A percentile compares a stretch with the other conserved stretches of the same genome.
These are phyloP conservation scores for Conticribra guillardii DNA, from an alignment of 108 stramenopile genomes.

Conservation along the genomic window DNA sequence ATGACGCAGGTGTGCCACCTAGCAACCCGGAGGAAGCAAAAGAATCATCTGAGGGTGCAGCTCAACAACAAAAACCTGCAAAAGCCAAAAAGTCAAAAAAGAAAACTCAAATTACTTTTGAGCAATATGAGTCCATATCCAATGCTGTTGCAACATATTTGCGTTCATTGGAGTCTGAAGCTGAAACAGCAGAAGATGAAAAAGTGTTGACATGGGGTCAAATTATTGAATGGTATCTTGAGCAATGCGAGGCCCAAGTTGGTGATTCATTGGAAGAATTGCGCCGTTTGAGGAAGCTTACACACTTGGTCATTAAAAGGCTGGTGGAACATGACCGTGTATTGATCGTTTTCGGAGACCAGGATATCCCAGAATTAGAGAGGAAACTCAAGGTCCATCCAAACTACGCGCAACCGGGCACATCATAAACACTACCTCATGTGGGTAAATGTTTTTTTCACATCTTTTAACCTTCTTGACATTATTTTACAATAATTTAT, in stretches of 20 bases:
- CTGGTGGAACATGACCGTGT: slow-evolving; percentile 82
- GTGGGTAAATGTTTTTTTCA: no score
- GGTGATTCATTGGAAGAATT: slow-evolving; percentile 85
- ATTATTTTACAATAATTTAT: no score
- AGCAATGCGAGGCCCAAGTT: slow-evolving; percentile 78
- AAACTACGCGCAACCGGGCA: slow-evolving; percentile 51
- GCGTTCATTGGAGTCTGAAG: slow-evolving; percentile 81
- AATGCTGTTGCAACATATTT: slow-evolving; percentile 90
- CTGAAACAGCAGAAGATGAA: slow-evolving; percentile 39
- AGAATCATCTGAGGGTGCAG: slow-evolving; percentile 19
- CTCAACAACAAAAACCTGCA: slow-evolving; percentile 32
- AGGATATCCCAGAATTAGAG: slow-evolving; percentile 57
- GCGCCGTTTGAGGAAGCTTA: slow-evolving; percentile 77
- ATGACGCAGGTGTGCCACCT: slow-evolving; percentile 30
- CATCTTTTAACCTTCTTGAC: no score
- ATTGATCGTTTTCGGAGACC: slow-evolving; percentile 74
- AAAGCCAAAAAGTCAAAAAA: slow-evolving; percentile 81
- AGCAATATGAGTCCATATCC: slow-evolving; percentile 93
- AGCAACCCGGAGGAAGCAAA: slow-evolving; percentile 50
- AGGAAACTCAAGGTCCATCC: slow-evolving; percentile 84
- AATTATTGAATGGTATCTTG: slow-evolving; percentile 89
- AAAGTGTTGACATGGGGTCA: slow-evolving; percentile 78
- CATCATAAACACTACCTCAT: no score
- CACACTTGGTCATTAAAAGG: slow-evolving; percentile 84
- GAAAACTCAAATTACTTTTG: slow-evolving; percentile 94